Percentiles rank a stretch among this genome's conserved stretches.
Evolutionary conservation across 2,329 filamentous ascomycete genomes (phyloP).

Genomic region (Nothophaeocryptopus gaeumannii): DNA sequence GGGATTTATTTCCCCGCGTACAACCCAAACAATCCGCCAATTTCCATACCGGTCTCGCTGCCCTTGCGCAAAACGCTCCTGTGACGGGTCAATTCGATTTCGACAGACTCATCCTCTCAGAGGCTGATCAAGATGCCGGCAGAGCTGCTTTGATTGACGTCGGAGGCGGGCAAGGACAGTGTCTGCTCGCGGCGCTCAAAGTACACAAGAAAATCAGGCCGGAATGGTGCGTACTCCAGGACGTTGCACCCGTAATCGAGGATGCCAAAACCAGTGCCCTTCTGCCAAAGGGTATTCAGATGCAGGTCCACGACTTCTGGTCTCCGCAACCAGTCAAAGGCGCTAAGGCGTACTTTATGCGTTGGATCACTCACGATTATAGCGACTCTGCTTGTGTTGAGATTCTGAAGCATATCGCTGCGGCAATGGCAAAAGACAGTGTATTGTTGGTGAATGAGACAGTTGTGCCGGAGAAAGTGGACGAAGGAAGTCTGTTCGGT

Average conservation of each 20-base stretch:
- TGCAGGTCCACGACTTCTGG: conserved; percentile 26
- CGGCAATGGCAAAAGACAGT: conserved; percentile 18
- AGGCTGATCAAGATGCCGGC: too few species aligned
- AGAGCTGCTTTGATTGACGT: conserved; percentile 24
- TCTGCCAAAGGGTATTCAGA: conserved; percentile 1
- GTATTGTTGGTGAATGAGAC: conserved; percentile 25
- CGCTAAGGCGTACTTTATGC: conserved; percentile 26
- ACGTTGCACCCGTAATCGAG: conserved; percentile 17
- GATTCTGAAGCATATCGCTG: conserved; percentile 18
- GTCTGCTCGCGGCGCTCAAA: too few species aligned
- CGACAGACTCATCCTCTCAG: too few species aligned
- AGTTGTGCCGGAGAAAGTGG: conserved; percentile 15
- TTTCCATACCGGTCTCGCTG: too few species aligned
- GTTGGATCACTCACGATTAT: conserved; percentile 28
- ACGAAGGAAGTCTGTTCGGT: not conserved
- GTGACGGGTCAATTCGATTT: too few species aligned
- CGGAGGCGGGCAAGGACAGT: conserved; percentile 22
- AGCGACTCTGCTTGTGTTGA: conserved; percentile 18
- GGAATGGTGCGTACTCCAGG: conserved; percentile 26
- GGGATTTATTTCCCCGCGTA: too few species aligned
- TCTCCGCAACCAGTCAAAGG: conserved; percentile 20
- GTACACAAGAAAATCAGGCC: conserved; percentile 7
- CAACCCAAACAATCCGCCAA: too few species aligned
- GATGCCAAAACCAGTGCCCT: not conserved
- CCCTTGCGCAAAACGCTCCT: too few species aligned